These are phyloP conservation scores for Debaryomyces fabryi DNA, from an alignment of 1,139 yeast genomes.

Conservation along the genomic window DNA sequence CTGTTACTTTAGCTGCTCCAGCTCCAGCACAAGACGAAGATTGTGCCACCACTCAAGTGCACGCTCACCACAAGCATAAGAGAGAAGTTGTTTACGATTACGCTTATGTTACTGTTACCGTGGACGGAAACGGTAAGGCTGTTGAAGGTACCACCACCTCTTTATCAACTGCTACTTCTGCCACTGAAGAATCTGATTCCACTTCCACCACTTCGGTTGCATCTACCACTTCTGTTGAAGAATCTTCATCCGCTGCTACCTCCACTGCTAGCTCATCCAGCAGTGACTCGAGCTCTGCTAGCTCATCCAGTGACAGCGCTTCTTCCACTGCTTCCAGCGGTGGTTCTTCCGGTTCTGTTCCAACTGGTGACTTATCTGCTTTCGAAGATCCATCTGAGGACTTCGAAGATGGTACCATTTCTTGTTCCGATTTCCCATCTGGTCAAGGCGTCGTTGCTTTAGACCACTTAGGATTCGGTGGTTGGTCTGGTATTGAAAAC, in stretches of 20 bases:
- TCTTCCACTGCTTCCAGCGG: constrained; percentile 16
- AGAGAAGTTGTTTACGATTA: constrained; percentile 43
- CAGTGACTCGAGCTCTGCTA: constrained; percentile 12
- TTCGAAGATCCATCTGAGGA: constrained; percentile 54
- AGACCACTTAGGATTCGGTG: constrained; percentile 61
- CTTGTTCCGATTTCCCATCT: constrained; percentile 63
- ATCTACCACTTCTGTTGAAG: constrained; percentile 12
- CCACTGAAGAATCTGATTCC: constrained; percentile 10
- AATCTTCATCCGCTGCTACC: constrained; percentile 14
- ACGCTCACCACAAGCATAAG: constrained; percentile 49
- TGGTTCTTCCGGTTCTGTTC: constrained; percentile 30
- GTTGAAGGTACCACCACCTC: constrained; percentile 20
- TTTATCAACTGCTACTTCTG: constrained; percentile 13
- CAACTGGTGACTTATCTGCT: constrained; percentile 58
- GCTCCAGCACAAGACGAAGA: constrained; percentile 39
- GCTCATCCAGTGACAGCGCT: constrained; percentile 18
- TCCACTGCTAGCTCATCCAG: constrained; percentile 16
- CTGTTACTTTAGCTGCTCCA: constrained; percentile 49
- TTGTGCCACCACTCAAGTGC: constrained; percentile 42
- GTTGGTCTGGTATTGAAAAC: constrained; percentile 74
- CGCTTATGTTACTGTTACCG: constrained; percentile 48
- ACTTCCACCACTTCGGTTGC: constrained; percentile 14
- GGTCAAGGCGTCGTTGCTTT: constrained; percentile 76
- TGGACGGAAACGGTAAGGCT: constrained; percentile 38
- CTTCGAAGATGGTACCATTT: constrained; percentile 65